Conservation (phyloP, 768 basidiomycete species). For the Boletus tomentosulus region DNA sequence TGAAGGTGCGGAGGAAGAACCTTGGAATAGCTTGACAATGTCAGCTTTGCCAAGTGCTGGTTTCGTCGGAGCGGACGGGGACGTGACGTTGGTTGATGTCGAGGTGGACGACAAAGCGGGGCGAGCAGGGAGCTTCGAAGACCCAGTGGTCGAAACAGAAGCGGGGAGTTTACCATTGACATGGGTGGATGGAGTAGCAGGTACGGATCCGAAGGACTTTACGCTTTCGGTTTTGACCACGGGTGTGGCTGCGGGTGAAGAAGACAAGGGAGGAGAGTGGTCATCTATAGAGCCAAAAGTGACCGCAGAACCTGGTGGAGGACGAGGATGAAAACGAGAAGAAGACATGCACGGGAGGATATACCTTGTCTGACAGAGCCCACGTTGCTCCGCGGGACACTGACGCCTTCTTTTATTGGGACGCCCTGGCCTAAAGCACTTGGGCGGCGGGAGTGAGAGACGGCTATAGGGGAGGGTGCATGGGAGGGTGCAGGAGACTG, state of each 20-base stretch:
- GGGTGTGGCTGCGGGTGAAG: conserved; percentile 70
- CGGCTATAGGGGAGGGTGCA: conserved; percentile 40
- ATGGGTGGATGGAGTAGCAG: conserved; percentile 45
- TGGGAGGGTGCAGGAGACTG: conserved; percentile 69
- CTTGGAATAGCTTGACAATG: conserved; percentile 40
- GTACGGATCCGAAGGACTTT: conserved; percentile 79
- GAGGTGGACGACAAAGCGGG: conserved; percentile 20
- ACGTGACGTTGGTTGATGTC: conserved; percentile 24
- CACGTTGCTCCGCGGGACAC: conserved; percentile 60
- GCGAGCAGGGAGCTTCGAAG: conserved; percentile 32
- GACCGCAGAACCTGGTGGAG: conserved; percentile 54
- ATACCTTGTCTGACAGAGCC: conserved; percentile 65
- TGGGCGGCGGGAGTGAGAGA: conserved; percentile 73
- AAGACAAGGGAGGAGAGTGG: conserved; percentile 68
- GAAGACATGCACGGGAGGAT: conserved; percentile 19
- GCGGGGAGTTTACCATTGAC: conserved; percentile 61
- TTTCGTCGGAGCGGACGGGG: conserved; percentile 32
- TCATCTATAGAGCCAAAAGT: conserved; percentile 92
- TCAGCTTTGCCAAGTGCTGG: conserved; percentile 33
- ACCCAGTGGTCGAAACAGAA: conserved; percentile 39
- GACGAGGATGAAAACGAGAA: conserved; percentile 5
- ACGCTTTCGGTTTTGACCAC: conserved; percentile 66
- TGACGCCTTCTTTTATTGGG: conserved; percentile 76
- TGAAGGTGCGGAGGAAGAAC: conserved; percentile 36
- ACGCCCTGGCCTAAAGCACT: conserved; percentile 71